Evolutionary conservation across 2,329 filamentous ascomycete species (phyloP).

Genomic region (Microcyclosporella mali): DNA sequence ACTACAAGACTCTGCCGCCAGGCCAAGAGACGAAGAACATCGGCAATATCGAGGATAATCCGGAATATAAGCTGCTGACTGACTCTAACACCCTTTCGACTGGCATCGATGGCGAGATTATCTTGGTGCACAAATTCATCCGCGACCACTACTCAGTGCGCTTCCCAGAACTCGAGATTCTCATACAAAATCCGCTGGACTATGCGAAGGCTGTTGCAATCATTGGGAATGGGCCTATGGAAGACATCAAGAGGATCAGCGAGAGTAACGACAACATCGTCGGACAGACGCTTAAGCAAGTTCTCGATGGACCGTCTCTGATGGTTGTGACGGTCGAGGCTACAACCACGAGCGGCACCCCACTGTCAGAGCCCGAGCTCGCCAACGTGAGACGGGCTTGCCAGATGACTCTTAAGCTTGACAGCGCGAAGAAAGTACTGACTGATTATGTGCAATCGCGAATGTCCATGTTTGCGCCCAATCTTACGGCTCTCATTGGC

Average conservation of each 20-base stretch:
- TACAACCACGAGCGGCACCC: conserved; percentile 75
- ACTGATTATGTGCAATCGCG: conserved; percentile 94
- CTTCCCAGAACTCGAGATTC: conserved; percentile 85
- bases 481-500: conserved; percentile 82
- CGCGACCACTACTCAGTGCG: conserved; percentile 90
- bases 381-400: conserved; percentile 69
- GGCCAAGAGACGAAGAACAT: conserved; percentile 59
- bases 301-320: conserved; percentile 80
- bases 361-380: conserved; percentile 70
- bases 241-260: conserved; percentile 76
- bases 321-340: conserved; percentile 97
- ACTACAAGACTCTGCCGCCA: conserved; percentile 65
- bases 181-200: conserved; percentile 86
- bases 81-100: conserved; percentile 86
- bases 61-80: conserved; percentile 81
- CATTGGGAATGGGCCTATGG: conserved; percentile 84
- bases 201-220: conserved; percentile 95
- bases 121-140: conserved; percentile 91
- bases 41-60: conserved; percentile 84
- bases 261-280: conserved; percentile 72
- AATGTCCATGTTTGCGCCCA: conserved; percentile 94
- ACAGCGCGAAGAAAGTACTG: conserved; percentile 77
- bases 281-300: conserved; percentile 65
- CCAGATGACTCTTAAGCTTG: conserved; percentile 79
- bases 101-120: conserved; percentile 86